These are phyloP conservation scores for Boletus sp. DNA, from an alignment of 768 basidiomycete genomes.

Conservation along the genomic window DNA sequence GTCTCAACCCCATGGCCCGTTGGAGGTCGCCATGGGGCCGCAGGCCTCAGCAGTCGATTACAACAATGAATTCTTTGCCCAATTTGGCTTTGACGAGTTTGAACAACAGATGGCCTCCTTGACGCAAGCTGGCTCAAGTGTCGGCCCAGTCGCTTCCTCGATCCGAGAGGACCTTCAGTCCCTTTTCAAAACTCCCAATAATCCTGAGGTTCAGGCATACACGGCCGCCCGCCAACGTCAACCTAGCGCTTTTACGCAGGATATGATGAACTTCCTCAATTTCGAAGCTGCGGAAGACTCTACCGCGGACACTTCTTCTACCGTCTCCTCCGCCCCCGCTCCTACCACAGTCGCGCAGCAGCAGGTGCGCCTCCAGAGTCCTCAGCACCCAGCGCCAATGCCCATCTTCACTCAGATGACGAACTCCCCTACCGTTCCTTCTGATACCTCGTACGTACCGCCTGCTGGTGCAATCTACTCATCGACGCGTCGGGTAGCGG, in stretches of 20 bases:
- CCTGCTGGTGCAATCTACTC: constrained; percentile 53
- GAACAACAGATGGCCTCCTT: constrained; percentile 5
- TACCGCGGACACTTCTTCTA: constrained; percentile 3
- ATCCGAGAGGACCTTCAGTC: constrained; percentile 18
- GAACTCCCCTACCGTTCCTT: constrained; percentile 6
- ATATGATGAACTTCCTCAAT: constrained; percentile 41
- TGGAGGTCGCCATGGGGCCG: constrained; percentile 34
- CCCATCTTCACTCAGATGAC: constrained; percentile 31
- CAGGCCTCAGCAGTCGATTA: constrained; percentile 4
- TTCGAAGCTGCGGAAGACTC: constrained; percentile 26
- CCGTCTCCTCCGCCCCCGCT: neutral
- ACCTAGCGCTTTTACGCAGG: constrained; percentile 24
- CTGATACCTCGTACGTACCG: constrained; percentile 42
- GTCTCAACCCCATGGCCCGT: constrained; percentile 35
- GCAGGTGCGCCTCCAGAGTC: constrained; percentile 20
- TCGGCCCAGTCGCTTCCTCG: neutral
- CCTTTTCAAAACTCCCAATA: constrained; percentile 20
- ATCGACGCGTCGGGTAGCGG: constrained; percentile 53
- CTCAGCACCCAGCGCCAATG: constrained; percentile 18
- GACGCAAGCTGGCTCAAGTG: constrained; percentile 2
- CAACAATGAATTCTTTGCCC: constrained; percentile 18
- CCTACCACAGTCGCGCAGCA: constrained; percentile 21
- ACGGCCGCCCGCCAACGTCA: constrained; percentile 13
- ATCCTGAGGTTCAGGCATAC: constrained; percentile 16
- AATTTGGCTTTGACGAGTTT: constrained; percentile 21